Percentiles rank a stretch among this genome's conserved stretches.
Conservation (phyloP, 75 land plant species). For the Cupressus sempervirens region DNA sequence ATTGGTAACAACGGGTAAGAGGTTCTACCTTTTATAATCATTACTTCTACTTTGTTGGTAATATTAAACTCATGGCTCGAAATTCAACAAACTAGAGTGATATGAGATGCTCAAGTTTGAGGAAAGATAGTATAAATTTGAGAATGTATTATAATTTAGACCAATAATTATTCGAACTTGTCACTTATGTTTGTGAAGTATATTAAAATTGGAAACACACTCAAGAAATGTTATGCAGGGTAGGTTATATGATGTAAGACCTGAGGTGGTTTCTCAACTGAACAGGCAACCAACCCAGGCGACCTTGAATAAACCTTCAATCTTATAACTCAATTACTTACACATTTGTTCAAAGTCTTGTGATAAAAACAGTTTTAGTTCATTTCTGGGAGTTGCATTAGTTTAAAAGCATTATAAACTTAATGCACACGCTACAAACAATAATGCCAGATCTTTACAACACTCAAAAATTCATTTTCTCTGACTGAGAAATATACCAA, state of each 20-base stretch:
- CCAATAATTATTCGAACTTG: neutral
- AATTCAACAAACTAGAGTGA: neutral
- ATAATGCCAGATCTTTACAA: no score
- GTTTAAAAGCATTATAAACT: no score
- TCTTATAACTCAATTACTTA: no score
- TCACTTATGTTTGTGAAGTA: neutral
- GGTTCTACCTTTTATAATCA: neutral
- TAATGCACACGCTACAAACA: no score
- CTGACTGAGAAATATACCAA: no score
- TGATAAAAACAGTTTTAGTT: no score
- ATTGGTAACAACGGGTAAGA: conserved; percentile 16
- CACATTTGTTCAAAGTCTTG: no score
- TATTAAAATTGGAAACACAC: neutral
- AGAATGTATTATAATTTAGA: neutral
- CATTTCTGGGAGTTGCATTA: no score
- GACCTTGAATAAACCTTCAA: no score
- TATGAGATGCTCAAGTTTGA: neutral
- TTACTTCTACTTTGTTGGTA: neutral
- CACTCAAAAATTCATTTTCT: no score
- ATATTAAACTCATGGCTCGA: neutral
- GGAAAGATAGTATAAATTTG: neutral
- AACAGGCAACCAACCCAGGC: no score
- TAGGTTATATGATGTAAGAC: neutral
- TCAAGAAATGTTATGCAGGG: neutral
- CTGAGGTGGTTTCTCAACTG: no score